A percentile compares a stretch with the other conserved stretches of the same genome.
phyloP scores from a whole-genome alignment of 225 moss, liverwort and hornwort species.

The Polytrichum formosum region DNA sequence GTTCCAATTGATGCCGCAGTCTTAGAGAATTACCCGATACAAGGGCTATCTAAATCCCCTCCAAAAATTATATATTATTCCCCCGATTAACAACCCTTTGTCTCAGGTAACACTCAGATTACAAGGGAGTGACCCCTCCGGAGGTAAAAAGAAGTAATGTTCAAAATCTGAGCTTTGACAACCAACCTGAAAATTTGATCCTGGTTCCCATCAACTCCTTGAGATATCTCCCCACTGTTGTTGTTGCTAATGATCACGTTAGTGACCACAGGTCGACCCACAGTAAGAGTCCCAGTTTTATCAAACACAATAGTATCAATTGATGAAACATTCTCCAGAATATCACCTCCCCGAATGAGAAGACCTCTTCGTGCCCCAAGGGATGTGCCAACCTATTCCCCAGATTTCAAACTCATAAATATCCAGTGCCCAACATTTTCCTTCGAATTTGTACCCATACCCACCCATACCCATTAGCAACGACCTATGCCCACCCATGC shows the following conservation, averaged over 20 bases:
- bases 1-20: too few species aligned
- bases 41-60: too few species aligned
- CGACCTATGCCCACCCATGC: too few species aligned
- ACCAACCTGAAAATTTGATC: slow-evolving; percentile 5
- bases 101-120: too few species aligned
- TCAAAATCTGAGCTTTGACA: background rate
- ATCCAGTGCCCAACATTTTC: too few species aligned
- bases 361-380: slow-evolving; percentile 93
- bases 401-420: background rate
- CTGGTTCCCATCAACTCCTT: slow-evolving; percentile 4
- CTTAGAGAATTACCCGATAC: too few species aligned
- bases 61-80: too few species aligned
- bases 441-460: too few species aligned
- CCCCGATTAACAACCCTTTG: too few species aligned
- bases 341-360: slow-evolving; percentile 95
- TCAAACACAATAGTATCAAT: slow-evolving; percentile 88
- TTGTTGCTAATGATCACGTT: slow-evolving; percentile 52
- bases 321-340: slow-evolving; percentile 81
- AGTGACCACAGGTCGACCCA: slow-evolving; percentile 82
- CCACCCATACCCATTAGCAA: too few species aligned
- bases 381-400: slow-evolving; percentile 87
- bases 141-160: background rate
- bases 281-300: slow-evolving; percentile 94
- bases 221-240: slow-evolving; percentile 6
- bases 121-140: too few species aligned